phyloP scores from a whole-genome alignment of 2,329 filamentous ascomycete genomes.

The Trichoderma semiorbis region DNA sequence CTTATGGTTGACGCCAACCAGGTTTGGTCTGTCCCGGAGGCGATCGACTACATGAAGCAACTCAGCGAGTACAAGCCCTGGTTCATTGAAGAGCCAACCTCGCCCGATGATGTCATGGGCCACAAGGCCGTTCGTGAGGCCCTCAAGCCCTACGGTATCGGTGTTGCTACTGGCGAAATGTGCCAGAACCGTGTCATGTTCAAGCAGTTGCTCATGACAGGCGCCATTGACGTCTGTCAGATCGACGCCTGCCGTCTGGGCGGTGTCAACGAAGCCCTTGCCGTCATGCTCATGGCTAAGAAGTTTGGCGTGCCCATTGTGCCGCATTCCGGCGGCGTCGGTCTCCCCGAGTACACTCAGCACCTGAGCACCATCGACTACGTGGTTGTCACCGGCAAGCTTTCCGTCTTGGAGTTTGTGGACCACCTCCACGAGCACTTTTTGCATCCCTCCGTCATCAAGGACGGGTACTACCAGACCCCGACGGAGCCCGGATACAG shows the following conservation, averaged over 20 bases:
- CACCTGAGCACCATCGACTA: conserved; percentile 92
- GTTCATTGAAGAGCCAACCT: conserved; percentile 95
- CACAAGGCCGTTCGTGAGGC: conserved; percentile 83
- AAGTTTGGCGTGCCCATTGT: conserved; percentile 79
- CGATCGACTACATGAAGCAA: conserved; percentile 80
- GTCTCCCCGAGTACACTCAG: conserved; percentile 90
- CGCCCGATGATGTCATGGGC: conserved; percentile 83
- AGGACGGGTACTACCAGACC: conserved; percentile 84
- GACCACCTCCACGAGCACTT: conserved; percentile 95
- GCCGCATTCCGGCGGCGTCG: conserved; percentile 85
- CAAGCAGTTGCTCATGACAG: conserved; percentile 80
- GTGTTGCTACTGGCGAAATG: conserved; percentile 91
- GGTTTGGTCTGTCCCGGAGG: conserved; percentile 86
- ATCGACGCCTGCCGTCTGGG: conserved; percentile 87
- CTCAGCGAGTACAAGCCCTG: conserved; percentile 81
- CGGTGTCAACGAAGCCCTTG: conserved; percentile 86
- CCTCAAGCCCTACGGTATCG: conserved; percentile 69
- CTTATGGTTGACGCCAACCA: conserved; percentile 95
- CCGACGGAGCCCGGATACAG: conserved; percentile 81
- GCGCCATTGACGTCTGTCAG: conserved; percentile 83
- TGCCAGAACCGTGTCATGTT: conserved; percentile 93
- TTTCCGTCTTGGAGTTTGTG: conserved; percentile 83
- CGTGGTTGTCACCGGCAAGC: conserved; percentile 77
- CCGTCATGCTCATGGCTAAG: conserved; percentile 81
- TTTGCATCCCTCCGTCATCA: conserved; percentile 72